A percentile compares a stretch with the other conserved stretches of the same genome.
Evolutionary conservation across 768 basidiomycete species (phyloP).

Genomic region (Leucocoprinus sp.): DNA sequence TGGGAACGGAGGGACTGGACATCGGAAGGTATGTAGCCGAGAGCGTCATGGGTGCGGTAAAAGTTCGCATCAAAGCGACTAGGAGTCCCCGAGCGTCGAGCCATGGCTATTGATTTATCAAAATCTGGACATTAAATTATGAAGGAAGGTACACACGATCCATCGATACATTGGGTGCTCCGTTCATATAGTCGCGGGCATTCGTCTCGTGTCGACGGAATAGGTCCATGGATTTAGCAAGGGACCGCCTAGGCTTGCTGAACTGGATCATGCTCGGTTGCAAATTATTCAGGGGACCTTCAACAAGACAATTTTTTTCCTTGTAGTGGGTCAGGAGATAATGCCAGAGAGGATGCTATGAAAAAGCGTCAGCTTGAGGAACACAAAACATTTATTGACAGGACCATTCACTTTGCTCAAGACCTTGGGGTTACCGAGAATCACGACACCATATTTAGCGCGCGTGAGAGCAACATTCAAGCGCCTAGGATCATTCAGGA

Average conservation of each 20-base stretch:
- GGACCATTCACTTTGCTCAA: slow-evolving; percentile 82
- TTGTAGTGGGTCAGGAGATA: slow-evolving; percentile 98
- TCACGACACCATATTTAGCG: slow-evolving; percentile 97
- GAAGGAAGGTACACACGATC: slow-evolving; percentile 38
- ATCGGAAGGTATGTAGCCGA: slow-evolving; percentile 92
- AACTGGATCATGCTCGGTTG: slow-evolving; percentile 99
- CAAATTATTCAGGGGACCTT: slow-evolving; percentile 92
- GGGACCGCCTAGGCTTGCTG: slow-evolving; percentile 88
- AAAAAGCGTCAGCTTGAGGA: slow-evolving; percentile 8
- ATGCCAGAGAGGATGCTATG: slow-evolving; percentile 95
- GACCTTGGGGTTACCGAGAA: slow-evolving; percentile 99
- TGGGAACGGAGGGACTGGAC: slow-evolving; percentile 95
- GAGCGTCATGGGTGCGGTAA: slow-evolving; percentile 90
- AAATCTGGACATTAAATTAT: background rate
- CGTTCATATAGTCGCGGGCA: slow-evolving; percentile 68
- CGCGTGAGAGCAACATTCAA: slow-evolving; percentile 95
- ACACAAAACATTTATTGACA: slow-evolving; percentile 7
- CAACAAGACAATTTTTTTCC: slow-evolving; percentile 88
- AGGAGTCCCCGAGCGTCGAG: slow-evolving; percentile 77
- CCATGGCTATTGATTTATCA: slow-evolving; percentile 24
- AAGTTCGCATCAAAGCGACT: slow-evolving; percentile 95
- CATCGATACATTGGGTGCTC: slow-evolving; percentile 31
- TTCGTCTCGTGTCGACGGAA: slow-evolving; percentile 90
- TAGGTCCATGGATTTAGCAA: slow-evolving; percentile 85
- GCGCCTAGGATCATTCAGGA: slow-evolving; percentile 95